Percentiles rank a stretch among this genome's conserved stretches.
Conservation (phyloP, 441 rosid genomes). For the Gossypium schwendimanii region DNA sequence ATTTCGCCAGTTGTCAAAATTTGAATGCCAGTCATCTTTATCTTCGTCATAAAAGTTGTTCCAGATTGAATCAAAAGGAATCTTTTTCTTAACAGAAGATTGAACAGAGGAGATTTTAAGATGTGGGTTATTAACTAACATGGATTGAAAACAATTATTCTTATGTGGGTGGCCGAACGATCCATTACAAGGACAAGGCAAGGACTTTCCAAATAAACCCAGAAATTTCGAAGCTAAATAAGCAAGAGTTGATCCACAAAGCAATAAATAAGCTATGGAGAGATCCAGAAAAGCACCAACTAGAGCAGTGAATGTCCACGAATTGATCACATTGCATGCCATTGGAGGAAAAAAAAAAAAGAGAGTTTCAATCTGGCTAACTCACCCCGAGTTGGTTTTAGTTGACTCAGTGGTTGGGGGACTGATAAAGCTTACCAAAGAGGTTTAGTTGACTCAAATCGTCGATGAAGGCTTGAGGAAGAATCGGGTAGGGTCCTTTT, state of each 20-base stretch:
- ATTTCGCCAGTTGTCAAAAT: conserved; percentile 1
- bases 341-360: conserved; percentile 16
- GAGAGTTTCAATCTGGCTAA: background rate
- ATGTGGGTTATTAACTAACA: conserved; percentile 31
- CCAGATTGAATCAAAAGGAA: conserved; percentile 47
- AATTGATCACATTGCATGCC: conserved; percentile 40
- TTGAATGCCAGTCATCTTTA: conserved; percentile 2
- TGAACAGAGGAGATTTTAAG: conserved; percentile 43
- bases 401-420: background rate
- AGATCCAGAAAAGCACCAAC: conserved; percentile 78
- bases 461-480: background rate
- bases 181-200: conserved; percentile 72
- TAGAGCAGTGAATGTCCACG: conserved; percentile 41
- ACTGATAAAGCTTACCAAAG: background rate
- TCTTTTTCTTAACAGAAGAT: conserved; percentile 31
- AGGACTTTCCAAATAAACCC: conserved; percentile 42
- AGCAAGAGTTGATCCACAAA: conserved; percentile 50
- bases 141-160: conserved; percentile 46
- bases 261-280: conserved; percentile 40
- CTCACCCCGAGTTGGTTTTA: background rate
- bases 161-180: conserved; percentile 31
- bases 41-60: conserved; percentile 9
- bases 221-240: conserved; percentile 51
- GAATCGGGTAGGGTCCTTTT: background rate
- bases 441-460: background rate